Evolutionary conservation across 805 yeast species (phyloP).

Genomic region (Candida tibetensis): DNA sequence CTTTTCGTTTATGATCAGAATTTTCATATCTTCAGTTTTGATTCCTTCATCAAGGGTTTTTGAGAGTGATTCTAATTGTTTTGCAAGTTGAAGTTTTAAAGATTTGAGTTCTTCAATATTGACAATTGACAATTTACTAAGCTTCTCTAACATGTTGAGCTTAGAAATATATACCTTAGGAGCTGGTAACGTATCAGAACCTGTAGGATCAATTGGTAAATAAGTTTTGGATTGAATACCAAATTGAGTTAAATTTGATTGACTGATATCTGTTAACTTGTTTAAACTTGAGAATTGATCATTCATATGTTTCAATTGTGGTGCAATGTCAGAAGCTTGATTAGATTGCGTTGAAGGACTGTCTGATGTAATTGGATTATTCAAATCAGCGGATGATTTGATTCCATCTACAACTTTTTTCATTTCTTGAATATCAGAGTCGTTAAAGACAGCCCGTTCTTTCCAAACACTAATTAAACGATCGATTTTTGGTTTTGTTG

Average conservation of each 20-base stretch:
- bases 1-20: constrained; percentile 27
- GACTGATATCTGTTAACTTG: constrained; percentile 24
- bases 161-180: constrained; percentile 38
- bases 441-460: constrained; percentile 46
- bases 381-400: constrained; percentile 10
- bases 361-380: not conserved
- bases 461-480: constrained; percentile 58
- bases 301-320: constrained; percentile 35
- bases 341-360: not conserved
- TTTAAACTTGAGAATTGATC: constrained; percentile 27
- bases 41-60: constrained; percentile 23
- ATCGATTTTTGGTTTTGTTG: constrained; percentile 46
- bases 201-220: constrained; percentile 33
- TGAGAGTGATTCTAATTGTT: constrained; percentile 24
- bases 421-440: constrained; percentile 26
- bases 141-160: constrained; percentile 36
- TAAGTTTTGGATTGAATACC: constrained; percentile 36
- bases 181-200: constrained; percentile 38
- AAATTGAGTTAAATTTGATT: constrained; percentile 38
- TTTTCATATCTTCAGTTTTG: constrained; percentile 33
- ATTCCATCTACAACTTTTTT: constrained; percentile 21
- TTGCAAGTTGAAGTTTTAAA: constrained; percentile 25
- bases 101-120: constrained; percentile 32
- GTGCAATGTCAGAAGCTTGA: constrained; percentile 13
- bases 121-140: constrained; percentile 30